Conservation (phyloP, 768 basidiomycete genomes). For the Chalciporus piperatus region DNA sequence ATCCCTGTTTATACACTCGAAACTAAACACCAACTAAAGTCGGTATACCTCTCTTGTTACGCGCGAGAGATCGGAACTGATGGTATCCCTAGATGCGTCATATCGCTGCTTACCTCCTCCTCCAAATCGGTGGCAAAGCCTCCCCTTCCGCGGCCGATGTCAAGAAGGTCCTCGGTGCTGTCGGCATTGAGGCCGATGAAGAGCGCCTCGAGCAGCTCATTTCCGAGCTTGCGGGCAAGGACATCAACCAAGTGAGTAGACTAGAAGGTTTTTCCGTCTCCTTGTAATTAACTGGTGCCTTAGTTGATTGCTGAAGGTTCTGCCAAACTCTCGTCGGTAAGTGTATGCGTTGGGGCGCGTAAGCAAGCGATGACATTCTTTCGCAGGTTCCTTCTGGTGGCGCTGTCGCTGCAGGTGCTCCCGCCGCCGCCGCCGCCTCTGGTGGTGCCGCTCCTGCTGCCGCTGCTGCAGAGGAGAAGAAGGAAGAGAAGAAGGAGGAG, state of each 20-base stretch:
- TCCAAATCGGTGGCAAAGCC: conserved; percentile 90
- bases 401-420: conserved; percentile 57
- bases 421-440: conserved; percentile 46
- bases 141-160: conserved; percentile 84
- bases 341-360: conserved; percentile 25
- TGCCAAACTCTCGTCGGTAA: conserved; percentile 89
- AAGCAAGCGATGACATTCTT: conserved; percentile 6
- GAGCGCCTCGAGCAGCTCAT: conserved; percentile 79
- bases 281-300: conserved; percentile 1
- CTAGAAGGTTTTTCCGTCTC: not conserved
- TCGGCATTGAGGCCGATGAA: conserved; percentile 87
- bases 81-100: conserved; percentile 68
- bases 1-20: conserved; percentile 33
- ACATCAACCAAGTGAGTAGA: conserved; percentile 69
- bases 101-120: conserved; percentile 95
- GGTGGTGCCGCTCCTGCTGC: conserved; percentile 48
- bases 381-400: conserved; percentile 90
- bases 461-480: conserved; percentile 67
- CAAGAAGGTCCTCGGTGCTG: conserved; percentile 80
- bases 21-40: conserved; percentile 43
- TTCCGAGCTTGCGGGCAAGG: conserved; percentile 89
- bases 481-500: conserved; percentile 89
- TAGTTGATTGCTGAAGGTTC: conserved; percentile 92
- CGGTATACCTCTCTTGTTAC: conserved; percentile 13
- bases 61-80: not conserved